These are phyloP conservation scores for Leccinum variicolor DNA, from an alignment of 768 basidiomycete species.

Conservation along the genomic window DNA sequence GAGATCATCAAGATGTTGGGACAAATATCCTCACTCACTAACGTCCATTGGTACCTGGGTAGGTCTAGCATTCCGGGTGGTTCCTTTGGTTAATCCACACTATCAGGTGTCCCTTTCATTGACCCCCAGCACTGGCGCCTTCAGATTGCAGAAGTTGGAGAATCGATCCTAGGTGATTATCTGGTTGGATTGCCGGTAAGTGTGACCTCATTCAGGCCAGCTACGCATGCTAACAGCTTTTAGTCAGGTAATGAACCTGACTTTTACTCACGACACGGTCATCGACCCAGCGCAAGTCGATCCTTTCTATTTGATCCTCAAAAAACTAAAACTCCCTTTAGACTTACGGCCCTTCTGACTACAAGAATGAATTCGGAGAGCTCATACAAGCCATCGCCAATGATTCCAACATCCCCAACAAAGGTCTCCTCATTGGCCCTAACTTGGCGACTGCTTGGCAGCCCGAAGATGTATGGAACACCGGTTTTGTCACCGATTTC, in stretches of 20 bases:
- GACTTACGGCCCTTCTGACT: slow-evolving; percentile 36
- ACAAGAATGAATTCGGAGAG: slow-evolving; percentile 48
- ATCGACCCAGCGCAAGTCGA: slow-evolving; percentile 22
- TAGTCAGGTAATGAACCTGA: slow-evolving; percentile 82
- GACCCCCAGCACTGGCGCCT: slow-evolving; percentile 51
- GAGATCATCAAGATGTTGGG: slow-evolving; percentile 66
- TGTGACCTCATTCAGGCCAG: neutral
- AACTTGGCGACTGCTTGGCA: slow-evolving; percentile 55
- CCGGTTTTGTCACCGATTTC: slow-evolving; percentile 46
- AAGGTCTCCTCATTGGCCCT: slow-evolving; percentile 57
- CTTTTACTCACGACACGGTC: slow-evolving; percentile 51
- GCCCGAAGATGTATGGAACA: slow-evolving; percentile 50
- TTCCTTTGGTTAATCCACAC: slow-evolving; percentile 6
- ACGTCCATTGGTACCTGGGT: slow-evolving; percentile 65
- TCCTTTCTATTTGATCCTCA: no score
- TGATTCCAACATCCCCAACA: slow-evolving; percentile 38
- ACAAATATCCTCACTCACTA: slow-evolving; percentile 55
- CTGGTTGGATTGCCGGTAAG: slow-evolving; percentile 52
- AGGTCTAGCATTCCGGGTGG: slow-evolving; percentile 3
- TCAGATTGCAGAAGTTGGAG: slow-evolving; percentile 53
- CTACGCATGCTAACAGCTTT: neutral
- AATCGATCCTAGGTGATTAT: slow-evolving; percentile 59
- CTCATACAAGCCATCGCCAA: slow-evolving; percentile 43
- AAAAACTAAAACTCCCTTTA: neutral
- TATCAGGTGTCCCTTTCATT: slow-evolving; percentile 59